Base-by-base conservation (phyloP, 129 eudicot genomes). In the Scalesia atractyloides region DNA sequence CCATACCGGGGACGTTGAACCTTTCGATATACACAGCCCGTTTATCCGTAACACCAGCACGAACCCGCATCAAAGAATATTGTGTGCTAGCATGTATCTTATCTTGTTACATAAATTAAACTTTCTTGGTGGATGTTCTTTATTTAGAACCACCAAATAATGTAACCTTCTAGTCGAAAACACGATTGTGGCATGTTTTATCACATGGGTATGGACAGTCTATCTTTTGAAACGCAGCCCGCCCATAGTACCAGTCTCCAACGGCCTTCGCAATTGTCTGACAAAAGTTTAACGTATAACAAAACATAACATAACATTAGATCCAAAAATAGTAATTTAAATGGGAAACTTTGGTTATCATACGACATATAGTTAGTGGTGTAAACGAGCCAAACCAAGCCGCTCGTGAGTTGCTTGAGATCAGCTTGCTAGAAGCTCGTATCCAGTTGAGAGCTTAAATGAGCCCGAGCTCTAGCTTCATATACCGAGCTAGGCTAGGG, bases 251-350 rank as follows among this genome's bases (percentile, higher is more conserved):
- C 30, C 81, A 81, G 73, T 81, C 70, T 4, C 84, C 84, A 10
- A 81, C 84, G 6, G 84, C 84, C 58, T 81, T 76, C 52, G 84
- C 81, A 63, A 81, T 81, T 17, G 84, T 50, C 81, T 81, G 81
- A 54, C 6, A 20, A 66, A 74, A 50, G 8, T 7, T 36, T 39
- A 73, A 34, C 44, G 33, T 37, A 33, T 33, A 43, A 73, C 59
- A 49, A 59, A 20, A 14, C 69, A 33, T 33, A 43, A 73, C 59
- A 49, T 49, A 20, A 14, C 69, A 49, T 73, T 58, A 79, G 54
- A 24, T 33, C 49, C 34, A 62, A 30, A 63, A 63, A 37, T 22
- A 63, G 13, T 36, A 63, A 63, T 9, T 36, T 37, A 20, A 63
- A 36, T 3, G 2, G 11, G 10, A 41, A 41, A 41, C 46, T 0